These are phyloP conservation scores for Cladorrhinum sp. DNA, from an alignment of 2,329 filamentous ascomycete species.

Conservation along the genomic window DNA sequence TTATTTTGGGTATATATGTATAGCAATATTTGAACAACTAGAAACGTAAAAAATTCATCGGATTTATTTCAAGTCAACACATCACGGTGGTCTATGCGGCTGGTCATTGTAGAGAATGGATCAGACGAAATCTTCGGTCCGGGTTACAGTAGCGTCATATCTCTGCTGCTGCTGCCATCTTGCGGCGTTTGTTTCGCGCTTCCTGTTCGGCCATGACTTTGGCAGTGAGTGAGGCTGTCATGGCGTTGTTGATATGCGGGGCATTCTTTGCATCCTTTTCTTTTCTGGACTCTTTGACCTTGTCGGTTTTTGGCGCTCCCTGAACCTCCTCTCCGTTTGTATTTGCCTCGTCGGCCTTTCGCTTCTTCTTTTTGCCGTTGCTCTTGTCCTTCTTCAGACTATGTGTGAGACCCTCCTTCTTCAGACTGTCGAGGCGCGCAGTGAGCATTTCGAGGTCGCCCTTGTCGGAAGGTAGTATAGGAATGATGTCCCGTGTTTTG, in stretches of 20 bases:
- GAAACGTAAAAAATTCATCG: not conserved
- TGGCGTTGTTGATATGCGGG: conserved; percentile 72
- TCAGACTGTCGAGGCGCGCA: conserved; percentile 65
- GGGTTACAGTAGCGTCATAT: conserved; percentile 12
- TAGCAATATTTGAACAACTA: conserved; percentile 1
- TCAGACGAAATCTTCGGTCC: no score
- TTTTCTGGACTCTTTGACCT: conserved; percentile 45
- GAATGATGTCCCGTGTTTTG: conserved; percentile 69
- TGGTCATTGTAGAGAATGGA: not conserved
- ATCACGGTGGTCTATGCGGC: no score
- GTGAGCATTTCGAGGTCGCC: conserved; percentile 67
- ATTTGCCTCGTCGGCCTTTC: conserved; percentile 55
- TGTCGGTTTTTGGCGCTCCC: conserved; percentile 25
- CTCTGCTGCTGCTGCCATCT: conserved; percentile 54
- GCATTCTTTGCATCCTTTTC: not conserved
- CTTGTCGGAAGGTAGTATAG: conserved; percentile 70
- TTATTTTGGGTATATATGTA: conserved; percentile 12
- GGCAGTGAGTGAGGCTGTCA: conserved; percentile 80
- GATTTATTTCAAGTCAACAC: not conserved
- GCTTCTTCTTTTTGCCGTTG: conserved; percentile 63
- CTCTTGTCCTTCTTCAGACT: conserved; percentile 78
- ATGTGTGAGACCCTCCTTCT: conserved; percentile 72
- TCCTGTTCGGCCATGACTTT: conserved; percentile 87
- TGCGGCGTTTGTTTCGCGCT: conserved; percentile 73
- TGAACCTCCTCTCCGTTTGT: conserved; percentile 30